Evolutionary conservation across 208 protist species (phyloP).

Genomic region (Trypanosomatidae sp.): DNA sequence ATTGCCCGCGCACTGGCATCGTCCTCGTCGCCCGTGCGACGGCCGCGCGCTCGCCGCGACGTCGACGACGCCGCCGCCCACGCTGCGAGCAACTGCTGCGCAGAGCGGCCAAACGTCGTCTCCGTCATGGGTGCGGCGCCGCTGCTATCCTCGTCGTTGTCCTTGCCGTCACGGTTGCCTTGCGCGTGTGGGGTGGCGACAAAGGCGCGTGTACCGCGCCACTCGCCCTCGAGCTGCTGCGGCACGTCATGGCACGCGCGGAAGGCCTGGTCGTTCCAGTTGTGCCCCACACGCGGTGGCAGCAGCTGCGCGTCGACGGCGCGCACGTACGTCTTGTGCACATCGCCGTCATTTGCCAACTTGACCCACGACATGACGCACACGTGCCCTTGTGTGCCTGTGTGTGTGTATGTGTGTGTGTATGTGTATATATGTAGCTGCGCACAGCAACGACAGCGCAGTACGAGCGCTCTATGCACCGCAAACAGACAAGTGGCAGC

Average conservation of each 20-base stretch:
- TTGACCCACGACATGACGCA: background rate
- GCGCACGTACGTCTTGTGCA: conserved; percentile 68
- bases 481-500: too few relatives aligned
- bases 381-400: background rate
- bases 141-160: conserved; percentile 30
- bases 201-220: conserved; percentile 53
- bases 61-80: conserved; percentile 13
- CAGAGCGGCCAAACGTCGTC: conserved; percentile 36
- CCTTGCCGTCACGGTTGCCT: too few relatives aligned
- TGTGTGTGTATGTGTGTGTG: conserved; percentile 3
- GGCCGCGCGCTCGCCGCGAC: conserved; percentile 4
- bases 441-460: background rate
- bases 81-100: conserved; percentile 60
- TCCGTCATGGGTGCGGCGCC: conserved; percentile 14
- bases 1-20: conserved; percentile 28
- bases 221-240: conserved; percentile 76
- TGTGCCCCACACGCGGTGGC: conserved; percentile 74
- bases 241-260: conserved; percentile 58
- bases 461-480: too few relatives aligned
- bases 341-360: conserved; percentile 17
- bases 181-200: too few relatives aligned
- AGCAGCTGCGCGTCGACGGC: conserved; percentile 56
- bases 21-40: conserved; percentile 2
- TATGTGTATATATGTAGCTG: background rate
- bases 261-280: conserved; percentile 84